Conservation (phyloP, 2,329 filamentous ascomycete species). For the Calonectria hongkongensis region DNA sequence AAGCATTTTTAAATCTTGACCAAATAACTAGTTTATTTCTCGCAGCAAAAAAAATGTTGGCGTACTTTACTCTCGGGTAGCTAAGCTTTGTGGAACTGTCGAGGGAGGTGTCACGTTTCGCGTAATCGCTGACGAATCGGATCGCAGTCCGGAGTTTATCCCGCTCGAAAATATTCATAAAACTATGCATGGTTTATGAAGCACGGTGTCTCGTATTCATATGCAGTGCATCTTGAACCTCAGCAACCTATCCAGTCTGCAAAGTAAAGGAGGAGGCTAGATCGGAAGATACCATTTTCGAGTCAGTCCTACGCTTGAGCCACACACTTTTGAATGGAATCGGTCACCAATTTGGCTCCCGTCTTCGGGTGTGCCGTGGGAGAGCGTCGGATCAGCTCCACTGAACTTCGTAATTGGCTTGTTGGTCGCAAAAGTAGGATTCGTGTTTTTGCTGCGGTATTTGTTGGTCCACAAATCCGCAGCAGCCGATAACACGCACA, state of each 20-base stretch:
- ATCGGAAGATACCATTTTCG: too few species aligned
- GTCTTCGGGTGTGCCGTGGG: not conserved
- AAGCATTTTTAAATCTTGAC: too few species aligned
- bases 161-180: not conserved
- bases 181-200: not conserved
- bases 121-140: not conserved
- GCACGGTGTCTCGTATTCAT: too few species aligned
- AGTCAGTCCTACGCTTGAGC: too few species aligned
- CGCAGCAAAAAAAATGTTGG: too few species aligned
- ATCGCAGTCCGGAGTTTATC: not conserved
- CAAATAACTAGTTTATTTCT: too few species aligned
- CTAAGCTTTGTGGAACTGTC: not conserved
- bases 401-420: not conserved
- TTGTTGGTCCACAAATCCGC: not conserved
- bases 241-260: too few species aligned
- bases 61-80: not conserved
- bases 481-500: too few species aligned
- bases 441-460: not conserved
- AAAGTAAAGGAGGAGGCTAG: too few species aligned
- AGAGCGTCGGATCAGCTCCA: not conserved
- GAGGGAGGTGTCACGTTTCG: not conserved
- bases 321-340: too few species aligned
- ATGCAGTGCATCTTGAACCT: too few species aligned
- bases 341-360: not conserved
- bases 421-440: not conserved